Base-by-base conservation (phyloP, 306 rosid species). In the Castanea sativa region DNA sequence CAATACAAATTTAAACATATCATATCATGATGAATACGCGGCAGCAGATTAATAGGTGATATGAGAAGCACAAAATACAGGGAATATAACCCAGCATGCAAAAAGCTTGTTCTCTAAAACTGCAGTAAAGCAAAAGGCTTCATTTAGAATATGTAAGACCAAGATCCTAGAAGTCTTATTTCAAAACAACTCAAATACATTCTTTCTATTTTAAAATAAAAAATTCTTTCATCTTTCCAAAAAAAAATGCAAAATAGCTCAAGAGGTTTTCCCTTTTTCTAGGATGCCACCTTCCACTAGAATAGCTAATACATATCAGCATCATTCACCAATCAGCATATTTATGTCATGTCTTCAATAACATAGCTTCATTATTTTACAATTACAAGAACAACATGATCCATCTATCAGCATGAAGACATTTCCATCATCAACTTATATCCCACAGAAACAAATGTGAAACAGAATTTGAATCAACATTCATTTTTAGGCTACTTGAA, bases 391-490 rank as follows among this genome's bases (percentile, higher is more conserved):
- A 61, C 35, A 25, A 25, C 35, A 61, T 64, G 70, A 64, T 41
- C 32, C 70, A 30, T 64, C 45, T 64, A 64, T 32, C 70, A 64
- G 70, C 21, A 64, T 64, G 21, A 61, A 61, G 15, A 61, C 19
- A 27, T 35, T 27, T 64, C 3, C 8, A 35, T 64, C 70, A 35
- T 29, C 21, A 25, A 45, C 29, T 51, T 32, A 23, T 32, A 23
- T 15, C 56, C 49, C 72, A 29, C 5, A 33, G 32, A 68, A 74
- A 78, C 25, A 78, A 69, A 60, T 55, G 56, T 16, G 58, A 73
- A 78, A 59, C 15, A 27, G 3, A 32, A 56, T 19, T 19, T 19
- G 32, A 83, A 79, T 81, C 70, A 84, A 80, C 81, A 49, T 45
- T 23, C 33, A 69, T 45, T 10, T 67, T 8, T 69, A 60, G 15